Evolutionary conservation across 176 grass and related monocot genomes (phyloP), one percentile per base, ranked within the genome.

Genomic region (Oryza punctata): DNA sequence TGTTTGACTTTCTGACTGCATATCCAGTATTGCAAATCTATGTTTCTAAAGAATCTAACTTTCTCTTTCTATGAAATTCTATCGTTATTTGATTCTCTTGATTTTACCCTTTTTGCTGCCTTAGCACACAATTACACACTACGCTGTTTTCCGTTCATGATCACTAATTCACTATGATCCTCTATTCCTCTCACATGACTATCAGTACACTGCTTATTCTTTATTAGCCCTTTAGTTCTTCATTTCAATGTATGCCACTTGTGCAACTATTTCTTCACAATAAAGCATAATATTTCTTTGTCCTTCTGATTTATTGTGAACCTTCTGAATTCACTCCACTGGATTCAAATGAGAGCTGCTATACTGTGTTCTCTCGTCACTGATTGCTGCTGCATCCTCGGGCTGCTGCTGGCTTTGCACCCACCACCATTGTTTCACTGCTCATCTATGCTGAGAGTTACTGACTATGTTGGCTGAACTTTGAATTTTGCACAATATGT

Each of bases 1-100:
- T 68, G 69, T 81, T 67, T 63, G 12, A 87, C 9, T 61, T 61
- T 24, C n/a, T 24, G 57, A 61, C n/a, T 67, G n/a, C 45, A 43
- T 80, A 73, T 57, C 40, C 45, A 18, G 18, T 50, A 50, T 12
- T 28, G 45, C 46, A 76, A 45, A 68, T 71, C 15, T 28, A 67
- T 13, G 10, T 27, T 63, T 19, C 18, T 67, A n/a, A 80, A 11
- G 33, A 66, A 47, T 7, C 35, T 12, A 65, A 3, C 35, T 12
- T 47, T 64, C 41, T 4, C 49, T 79, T 23, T 33, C 5, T 63
- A 25, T 28, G 12, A 33, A 74, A 74, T n/a, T 12, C 8, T 68
- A n/a, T 24, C 28, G 23, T 19, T 37, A 44, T 15, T 75, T 85
- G 33, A 16, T 49, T 84, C 12, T 3, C n/a, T 24, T 3, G 5